Percentiles rank a stretch among this genome's conserved stretches.
phyloP scores from a whole-genome alignment of 2,329 filamentous ascomycete genomes.

The Whalleya microplaca region DNA sequence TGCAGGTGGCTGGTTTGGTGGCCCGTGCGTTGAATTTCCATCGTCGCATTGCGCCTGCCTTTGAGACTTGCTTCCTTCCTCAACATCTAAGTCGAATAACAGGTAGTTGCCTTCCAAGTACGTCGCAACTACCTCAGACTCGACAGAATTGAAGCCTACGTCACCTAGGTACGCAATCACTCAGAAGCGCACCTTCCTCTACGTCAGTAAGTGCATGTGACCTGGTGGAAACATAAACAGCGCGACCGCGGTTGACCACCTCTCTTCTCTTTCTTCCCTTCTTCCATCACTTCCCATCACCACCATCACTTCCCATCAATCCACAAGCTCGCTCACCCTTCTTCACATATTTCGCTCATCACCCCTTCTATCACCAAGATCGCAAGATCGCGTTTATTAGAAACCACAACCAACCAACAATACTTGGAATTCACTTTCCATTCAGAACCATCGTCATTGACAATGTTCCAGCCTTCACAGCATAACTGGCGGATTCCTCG shows the following conservation, averaged over 20 bases:
- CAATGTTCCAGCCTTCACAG: conserved; percentile 3
- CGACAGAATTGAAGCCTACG: neutral
- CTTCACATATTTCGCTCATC: neutral
- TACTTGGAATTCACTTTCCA: neutral
- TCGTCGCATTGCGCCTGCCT: neutral
- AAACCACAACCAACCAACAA: neutral
- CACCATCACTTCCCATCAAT: neutral
- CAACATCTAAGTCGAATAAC: neutral
- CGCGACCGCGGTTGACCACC: neutral
- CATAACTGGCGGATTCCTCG: conserved; percentile 7
- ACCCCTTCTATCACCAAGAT: neutral
- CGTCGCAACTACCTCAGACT: neutral
- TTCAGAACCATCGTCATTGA: neutral
- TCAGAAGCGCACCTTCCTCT: neutral
- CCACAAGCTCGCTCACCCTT: neutral
- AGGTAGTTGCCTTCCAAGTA: neutral
- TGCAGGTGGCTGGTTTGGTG: neutral
- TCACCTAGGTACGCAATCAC: neutral
- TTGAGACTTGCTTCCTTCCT: neutral
- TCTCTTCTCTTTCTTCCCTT: neutral
- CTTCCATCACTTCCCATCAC: neutral
- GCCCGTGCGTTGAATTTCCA: neutral
- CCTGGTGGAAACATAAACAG: neutral
- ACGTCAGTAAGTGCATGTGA: neutral
- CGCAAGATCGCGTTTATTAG: neutral